These are phyloP conservation scores for Aspergillus ochraceus DNA, from an alignment of 2,329 filamentous ascomycete genomes.

Conservation along the genomic window DNA sequence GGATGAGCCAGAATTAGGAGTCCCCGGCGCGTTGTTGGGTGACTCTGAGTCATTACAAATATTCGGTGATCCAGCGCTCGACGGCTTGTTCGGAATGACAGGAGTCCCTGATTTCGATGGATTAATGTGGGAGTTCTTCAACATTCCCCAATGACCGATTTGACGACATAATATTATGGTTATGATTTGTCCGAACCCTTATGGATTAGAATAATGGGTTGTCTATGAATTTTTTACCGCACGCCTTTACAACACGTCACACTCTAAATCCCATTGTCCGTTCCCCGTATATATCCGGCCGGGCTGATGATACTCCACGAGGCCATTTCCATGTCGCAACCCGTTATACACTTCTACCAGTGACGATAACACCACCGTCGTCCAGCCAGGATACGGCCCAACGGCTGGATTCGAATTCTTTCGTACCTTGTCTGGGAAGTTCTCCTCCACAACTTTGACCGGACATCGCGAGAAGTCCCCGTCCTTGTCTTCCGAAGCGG, in stretches of 20 bases:
- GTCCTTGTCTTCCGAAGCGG: constrained; percentile 11
- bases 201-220: neutral
- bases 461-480: constrained; percentile 18
- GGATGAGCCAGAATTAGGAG: neutral
- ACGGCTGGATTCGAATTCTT: constrained; percentile 13
- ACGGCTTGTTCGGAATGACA: constrained; percentile 26
- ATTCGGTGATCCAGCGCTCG: constrained; percentile 20
- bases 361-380: constrained; percentile 24
- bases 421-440: constrained; percentile 26
- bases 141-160: neutral
- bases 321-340: constrained; percentile 21
- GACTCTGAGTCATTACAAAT: constrained; percentile 9
- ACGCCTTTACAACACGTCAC: neutral
- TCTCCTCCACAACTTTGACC: constrained; percentile 31
- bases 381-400: constrained; percentile 26
- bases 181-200: neutral
- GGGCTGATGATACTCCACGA: constrained; percentile 26
- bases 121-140: constrained; percentile 31
- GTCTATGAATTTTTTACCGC: neutral
- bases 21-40: neutral
- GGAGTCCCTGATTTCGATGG: constrained; percentile 30
- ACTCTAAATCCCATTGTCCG: constrained; percentile 21
- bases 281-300: constrained; percentile 24
- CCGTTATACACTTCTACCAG: constrained; percentile 30
- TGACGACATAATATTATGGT: neutral